Evolutionary conservation across 129 eudicot genomes (phyloP), one percentile per base, ranked within the genome.

Genomic region (Rutidosis leptorrhynchoides): DNA sequence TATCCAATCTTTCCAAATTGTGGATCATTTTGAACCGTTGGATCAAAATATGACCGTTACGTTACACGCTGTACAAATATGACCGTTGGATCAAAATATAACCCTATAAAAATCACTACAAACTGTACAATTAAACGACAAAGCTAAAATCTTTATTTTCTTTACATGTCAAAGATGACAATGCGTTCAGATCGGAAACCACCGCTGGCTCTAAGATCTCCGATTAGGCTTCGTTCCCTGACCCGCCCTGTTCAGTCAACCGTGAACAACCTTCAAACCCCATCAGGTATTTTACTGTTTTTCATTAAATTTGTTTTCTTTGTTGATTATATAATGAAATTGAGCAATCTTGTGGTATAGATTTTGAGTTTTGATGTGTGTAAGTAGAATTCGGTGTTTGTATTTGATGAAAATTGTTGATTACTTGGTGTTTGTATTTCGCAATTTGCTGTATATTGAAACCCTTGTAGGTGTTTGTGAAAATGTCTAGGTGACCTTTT

Each of bases 171-270:
- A 10, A 83, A 16, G 67, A 82, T 79, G 90, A 73, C 83, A 88
- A 74, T 85, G 86, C 80, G 79, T 58, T 79, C 96, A 9, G 76
- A 72, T 72, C 77, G 84, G 4, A 91, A 87, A 56, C 96, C 97
- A 9, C 97, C 97, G 5, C 82, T 91, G 4, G 76, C 83, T 4
- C 4, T 75, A 43, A 81, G 86, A 74, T 90, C 97, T 75, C 97
- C 97, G 58, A 77, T 91, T 10, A 54, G 87, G 63, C 93, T 91
- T 43, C 96, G 96, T 4, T 53, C 90, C 45, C 96, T 93, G 10
- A 73, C 76, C 21, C 69, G 70, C 17, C 67, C 67, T 54, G 81
- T 76, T 62, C 95, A 74, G 62, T 54, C 96, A 42, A 65, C 72
- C 29, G 8, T 71, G 23, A 80, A 65, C 79, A 14, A 27, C 7